Evolutionary conservation across 1,284 basidiomycete genomes (phyloP).

Genomic region (Cryptococcus jaspeensis): DNA sequence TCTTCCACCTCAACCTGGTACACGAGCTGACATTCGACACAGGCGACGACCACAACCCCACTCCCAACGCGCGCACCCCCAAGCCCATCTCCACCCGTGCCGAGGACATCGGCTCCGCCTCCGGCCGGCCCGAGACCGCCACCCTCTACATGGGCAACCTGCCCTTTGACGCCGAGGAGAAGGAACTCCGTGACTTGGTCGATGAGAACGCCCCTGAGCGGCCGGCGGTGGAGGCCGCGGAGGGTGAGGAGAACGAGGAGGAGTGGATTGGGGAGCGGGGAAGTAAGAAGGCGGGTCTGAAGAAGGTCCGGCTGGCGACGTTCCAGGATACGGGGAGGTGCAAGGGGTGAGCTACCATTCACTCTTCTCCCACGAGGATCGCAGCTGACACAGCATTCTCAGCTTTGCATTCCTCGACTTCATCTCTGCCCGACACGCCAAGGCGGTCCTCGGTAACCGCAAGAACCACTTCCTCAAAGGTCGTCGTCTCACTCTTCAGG

Average conservation of each 20-base stretch:
- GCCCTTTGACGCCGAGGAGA: slow-evolving; percentile 74
- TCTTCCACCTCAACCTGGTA: background rate
- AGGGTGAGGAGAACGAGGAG: slow-evolving; percentile 35
- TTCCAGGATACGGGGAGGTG: slow-evolving; percentile 93
- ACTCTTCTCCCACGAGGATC: background rate
- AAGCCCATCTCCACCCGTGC: slow-evolving; percentile 53
- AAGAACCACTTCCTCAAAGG: slow-evolving; percentile 83
- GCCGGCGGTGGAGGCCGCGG: slow-evolving; percentile 35
- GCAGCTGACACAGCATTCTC: slow-evolving; percentile 6
- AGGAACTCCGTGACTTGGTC: slow-evolving; percentile 60
- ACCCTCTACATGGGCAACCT: slow-evolving; percentile 48
- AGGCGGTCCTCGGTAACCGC: slow-evolving; percentile 74
- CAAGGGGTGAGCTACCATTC: slow-evolving; percentile 72
- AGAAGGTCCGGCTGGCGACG: slow-evolving; percentile 87
- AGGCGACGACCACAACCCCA: slow-evolving; percentile 64
- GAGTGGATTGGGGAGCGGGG: slow-evolving; percentile 30
- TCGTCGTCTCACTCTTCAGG: slow-evolving; percentile 78
- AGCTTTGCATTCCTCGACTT: slow-evolving; percentile 98
- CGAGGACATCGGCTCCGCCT: slow-evolving; percentile 45
- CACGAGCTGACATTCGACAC: background rate
- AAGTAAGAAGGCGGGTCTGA: slow-evolving; percentile 64
- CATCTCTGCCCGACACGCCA: slow-evolving; percentile 71
- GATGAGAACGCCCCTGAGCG: slow-evolving; percentile 38
- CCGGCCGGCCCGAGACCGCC: slow-evolving; percentile 38
- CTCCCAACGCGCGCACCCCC: slow-evolving; percentile 48